Conservation (phyloP, 2,329 filamentous ascomycete genomes). For the Nakataea oryzae region DNA sequence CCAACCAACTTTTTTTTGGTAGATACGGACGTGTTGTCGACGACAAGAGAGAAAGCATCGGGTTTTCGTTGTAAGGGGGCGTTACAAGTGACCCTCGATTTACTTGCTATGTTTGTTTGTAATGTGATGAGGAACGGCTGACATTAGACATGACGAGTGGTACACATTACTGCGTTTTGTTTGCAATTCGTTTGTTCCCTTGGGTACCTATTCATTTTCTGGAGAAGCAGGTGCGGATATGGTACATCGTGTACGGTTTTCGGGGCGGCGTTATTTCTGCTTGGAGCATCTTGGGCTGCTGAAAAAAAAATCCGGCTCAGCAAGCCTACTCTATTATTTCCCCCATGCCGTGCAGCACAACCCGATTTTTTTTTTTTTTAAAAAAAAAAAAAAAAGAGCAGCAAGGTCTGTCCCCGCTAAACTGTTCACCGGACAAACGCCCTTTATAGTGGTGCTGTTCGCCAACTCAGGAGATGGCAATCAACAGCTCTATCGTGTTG, state of each 20-base stretch:
- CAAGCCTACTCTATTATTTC: too few species aligned
- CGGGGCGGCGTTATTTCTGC: not conserved
- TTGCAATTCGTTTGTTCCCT: too few species aligned
- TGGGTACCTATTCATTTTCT: too few species aligned
- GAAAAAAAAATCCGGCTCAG: not conserved
- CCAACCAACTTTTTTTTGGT: conserved; percentile 3
- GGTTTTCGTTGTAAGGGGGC: conserved; percentile 27
- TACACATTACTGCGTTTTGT: too few species aligned
- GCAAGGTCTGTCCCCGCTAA: too few species aligned
- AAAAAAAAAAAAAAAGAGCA: too few species aligned
- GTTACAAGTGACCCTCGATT: not conserved
- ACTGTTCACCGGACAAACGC: too few species aligned
- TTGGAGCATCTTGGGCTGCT: not conserved
- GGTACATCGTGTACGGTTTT: not conserved
- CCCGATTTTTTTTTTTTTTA: too few species aligned
- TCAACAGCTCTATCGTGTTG: too few species aligned
- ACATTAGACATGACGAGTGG: not conserved
- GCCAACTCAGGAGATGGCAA: too few species aligned
- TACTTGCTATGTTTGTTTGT: not conserved
- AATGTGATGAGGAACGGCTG: not conserved
- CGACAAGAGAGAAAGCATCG: conserved; percentile 48
- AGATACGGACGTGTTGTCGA: conserved; percentile 57
- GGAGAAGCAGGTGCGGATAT: not conserved
- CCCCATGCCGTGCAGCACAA: too few species aligned
- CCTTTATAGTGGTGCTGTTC: too few species aligned